Evolutionary conservation across 371 early-diverging fungal species (phyloP).

Genomic region (Gilbertella persicaria): DNA sequence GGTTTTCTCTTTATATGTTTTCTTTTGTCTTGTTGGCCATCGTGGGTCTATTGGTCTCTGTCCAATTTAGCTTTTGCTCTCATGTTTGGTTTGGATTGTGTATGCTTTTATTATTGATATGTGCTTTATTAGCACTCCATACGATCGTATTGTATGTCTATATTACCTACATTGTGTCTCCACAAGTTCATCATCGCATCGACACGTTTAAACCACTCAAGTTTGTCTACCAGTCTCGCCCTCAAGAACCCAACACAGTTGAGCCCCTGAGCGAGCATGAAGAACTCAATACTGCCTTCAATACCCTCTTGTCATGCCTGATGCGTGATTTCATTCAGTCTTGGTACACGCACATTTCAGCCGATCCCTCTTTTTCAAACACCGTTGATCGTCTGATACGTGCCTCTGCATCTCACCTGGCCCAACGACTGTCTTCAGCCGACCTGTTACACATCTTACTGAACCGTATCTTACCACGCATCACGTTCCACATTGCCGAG

Average conservation of each 20-base stretch:
- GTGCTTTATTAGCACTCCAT: slow-evolving; percentile 30
- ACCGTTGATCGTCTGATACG: slow-evolving; percentile 52
- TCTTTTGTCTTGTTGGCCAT: neutral
- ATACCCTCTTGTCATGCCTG: slow-evolving; percentile 42
- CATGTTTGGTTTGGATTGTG: slow-evolving; percentile 12
- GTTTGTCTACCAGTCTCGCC: no score
- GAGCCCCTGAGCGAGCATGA: no score
- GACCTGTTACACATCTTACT: slow-evolving; percentile 65
- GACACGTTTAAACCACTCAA: slow-evolving; percentile 29
- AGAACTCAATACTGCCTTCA: slow-evolving; percentile 46
- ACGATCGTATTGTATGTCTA: slow-evolving; percentile 41
- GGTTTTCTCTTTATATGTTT: neutral
- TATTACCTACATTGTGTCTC: slow-evolving; percentile 40
- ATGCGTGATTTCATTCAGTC: slow-evolving; percentile 60
- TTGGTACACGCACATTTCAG: slow-evolving; percentile 44
- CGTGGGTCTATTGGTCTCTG: slow-evolving; percentile 7
- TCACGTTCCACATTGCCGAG: slow-evolving; percentile 72
- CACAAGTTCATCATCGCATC: slow-evolving; percentile 11
- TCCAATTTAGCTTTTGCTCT: slow-evolving; percentile 3
- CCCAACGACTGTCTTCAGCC: slow-evolving; percentile 47
- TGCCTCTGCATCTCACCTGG: slow-evolving; percentile 35
- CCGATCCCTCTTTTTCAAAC: slow-evolving; percentile 34
- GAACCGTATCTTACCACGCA: slow-evolving; percentile 61
- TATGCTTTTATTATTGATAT: neutral
- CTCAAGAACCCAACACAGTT: no score